Evolutionary conservation across 768 basidiomycete genomes (phyloP).

Genomic region (Ephemerocybe angulata): DNA sequence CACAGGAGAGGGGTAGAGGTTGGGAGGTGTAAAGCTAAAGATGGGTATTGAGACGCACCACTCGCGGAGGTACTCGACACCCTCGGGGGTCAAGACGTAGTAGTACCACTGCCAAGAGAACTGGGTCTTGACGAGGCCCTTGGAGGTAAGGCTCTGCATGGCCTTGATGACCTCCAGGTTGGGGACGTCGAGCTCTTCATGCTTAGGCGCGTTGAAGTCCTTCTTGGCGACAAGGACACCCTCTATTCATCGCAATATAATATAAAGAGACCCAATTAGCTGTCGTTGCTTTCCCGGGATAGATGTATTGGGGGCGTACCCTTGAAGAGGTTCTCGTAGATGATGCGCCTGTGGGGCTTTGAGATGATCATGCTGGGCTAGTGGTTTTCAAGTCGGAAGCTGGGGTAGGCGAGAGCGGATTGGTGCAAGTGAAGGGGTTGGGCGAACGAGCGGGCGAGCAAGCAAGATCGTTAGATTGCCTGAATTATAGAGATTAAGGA

Average conservation of each 20-base stretch:
- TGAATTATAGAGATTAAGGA: too few relatives aligned
- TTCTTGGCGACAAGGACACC: slow-evolving; percentile 99
- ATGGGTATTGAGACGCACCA: slow-evolving; percentile 42
- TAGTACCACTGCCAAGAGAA: slow-evolving; percentile 99
- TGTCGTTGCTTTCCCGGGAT: too few relatives aligned
- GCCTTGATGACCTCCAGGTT: slow-evolving; percentile 72
- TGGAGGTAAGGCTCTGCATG: slow-evolving; percentile 64
- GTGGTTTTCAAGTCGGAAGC: slow-evolving; percentile 32
- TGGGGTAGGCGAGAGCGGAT: slow-evolving; percentile 9
- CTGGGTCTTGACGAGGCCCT: slow-evolving; percentile 94
- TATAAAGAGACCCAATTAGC: too few relatives aligned
- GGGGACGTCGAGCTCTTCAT: slow-evolving; percentile 80
- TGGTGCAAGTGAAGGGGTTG: slow-evolving; percentile 5
- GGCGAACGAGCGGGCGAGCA: too few relatives aligned
- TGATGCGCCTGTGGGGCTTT: slow-evolving; percentile 90
- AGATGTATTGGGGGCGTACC: too few relatives aligned
- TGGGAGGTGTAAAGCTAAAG: not conserved
- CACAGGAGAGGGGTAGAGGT: not conserved
- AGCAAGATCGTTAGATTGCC: too few relatives aligned
- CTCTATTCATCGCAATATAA: slow-evolving; percentile 71
- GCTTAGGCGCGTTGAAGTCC: slow-evolving; percentile 96
- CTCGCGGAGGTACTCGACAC: slow-evolving; percentile 95
- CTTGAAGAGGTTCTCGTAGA: slow-evolving; percentile 99
- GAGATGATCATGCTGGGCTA: slow-evolving; percentile 87
- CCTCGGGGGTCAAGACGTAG: slow-evolving; percentile 95